Conservation (phyloP, 768 basidiomycete species). For the Mycena venus region DNA sequence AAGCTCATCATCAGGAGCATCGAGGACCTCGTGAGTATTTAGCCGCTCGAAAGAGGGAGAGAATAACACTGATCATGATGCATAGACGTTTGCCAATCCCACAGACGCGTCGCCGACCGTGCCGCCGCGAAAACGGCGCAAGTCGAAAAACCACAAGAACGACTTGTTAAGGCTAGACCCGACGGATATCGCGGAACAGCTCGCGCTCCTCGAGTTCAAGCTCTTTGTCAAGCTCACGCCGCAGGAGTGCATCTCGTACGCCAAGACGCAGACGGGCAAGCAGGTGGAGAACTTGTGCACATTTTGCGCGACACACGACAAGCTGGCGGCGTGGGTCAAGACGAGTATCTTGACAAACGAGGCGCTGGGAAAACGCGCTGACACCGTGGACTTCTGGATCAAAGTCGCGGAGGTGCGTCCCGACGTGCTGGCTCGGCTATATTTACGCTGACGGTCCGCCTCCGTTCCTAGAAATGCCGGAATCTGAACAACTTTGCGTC, state of each 20-base stretch:
- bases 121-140: constrained; percentile 54
- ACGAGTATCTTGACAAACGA: constrained; percentile 68
- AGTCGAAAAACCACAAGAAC: constrained; percentile 65
- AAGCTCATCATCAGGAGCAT: constrained; percentile 65
- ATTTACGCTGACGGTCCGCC: constrained; percentile 24
- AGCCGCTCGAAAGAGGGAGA: neutral
- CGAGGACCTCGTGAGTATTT: constrained; percentile 64
- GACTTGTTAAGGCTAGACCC: constrained; percentile 79
- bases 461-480: constrained; percentile 69
- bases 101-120: constrained; percentile 35
- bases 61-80: neutral
- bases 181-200: constrained; percentile 81
- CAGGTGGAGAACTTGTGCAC: constrained; percentile 58
- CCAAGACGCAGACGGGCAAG: constrained; percentile 54
- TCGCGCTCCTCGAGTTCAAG: constrained; percentile 80
- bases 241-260: constrained; percentile 81
- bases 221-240: constrained; percentile 79
- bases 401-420: constrained; percentile 79
- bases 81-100: constrained; percentile 59
- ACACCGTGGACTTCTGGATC: constrained; percentile 80
- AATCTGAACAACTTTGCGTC: constrained; percentile 75
- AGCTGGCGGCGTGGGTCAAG: constrained; percentile 77
- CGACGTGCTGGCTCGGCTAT: neutral
- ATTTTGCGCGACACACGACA: constrained; percentile 74
- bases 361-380: constrained; percentile 64